Base-by-base conservation (phyloP, 768 basidiomycete species). In the Omphalotus guepiniiformis region DNA sequence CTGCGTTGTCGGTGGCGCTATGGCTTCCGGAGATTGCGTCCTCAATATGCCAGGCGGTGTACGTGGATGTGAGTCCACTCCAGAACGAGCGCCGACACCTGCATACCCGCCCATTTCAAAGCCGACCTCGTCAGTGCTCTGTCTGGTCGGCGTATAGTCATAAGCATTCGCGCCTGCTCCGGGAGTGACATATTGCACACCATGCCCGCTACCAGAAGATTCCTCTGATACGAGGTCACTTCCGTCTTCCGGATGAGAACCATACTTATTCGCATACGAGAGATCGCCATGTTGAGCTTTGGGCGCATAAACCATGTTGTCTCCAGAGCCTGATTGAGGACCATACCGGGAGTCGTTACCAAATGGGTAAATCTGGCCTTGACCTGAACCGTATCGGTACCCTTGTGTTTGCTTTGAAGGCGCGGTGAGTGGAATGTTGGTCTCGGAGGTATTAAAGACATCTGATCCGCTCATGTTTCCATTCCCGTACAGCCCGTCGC, bases 371-470 rank as follows among this genome's bases (percentile, higher is more conserved):
- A 38, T 13, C 19, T 39, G 46, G 7, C 36, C 37, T 13, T 23
- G 21, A 13, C 46, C 27, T 7, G 6, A 21, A 11, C 37, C 28
- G 22, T 47, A 29, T 11, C 46, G 37, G 16, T 39, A 39, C n/a
- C 29, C 23, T n/a, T 16, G 13, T 8, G 38, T 47, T 35, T 50
- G 28, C 2, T 15, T 28, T 26, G 41, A 42, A 8, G 38, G 19
- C 21, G 48, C 48, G 35, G 42, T 43, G 25, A 77, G 62, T 16
- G 64, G 68, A 15, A 70, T 55, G 37, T 69, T 62, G 6, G 66
- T 52, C 4, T 71, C 66, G 6, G 73, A 74, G 2, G 49, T 43
- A 42, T 55, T 70, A 15, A 39, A 47, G 26, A 51, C 39, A 5
- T 43, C 50, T 4, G 50, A 48, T 22, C 45, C 42, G 22, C 37